Evolutionary conservation across 345 rosid species (phyloP), one percentile per base, ranked within the genome.

Genomic region (Bretschneidera sinensis): DNA sequence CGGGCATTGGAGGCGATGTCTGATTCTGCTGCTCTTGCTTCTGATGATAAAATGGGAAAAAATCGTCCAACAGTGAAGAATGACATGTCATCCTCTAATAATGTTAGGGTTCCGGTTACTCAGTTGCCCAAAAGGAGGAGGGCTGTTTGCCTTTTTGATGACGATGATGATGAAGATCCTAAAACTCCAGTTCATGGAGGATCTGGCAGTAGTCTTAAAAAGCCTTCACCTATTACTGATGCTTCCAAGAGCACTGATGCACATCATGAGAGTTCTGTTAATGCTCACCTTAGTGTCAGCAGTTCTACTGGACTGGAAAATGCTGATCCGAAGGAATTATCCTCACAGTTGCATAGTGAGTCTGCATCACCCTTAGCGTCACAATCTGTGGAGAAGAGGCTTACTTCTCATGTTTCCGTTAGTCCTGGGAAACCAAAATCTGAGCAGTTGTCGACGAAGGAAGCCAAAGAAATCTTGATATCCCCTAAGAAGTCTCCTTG

Each of bases 131-230:
- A 79, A 79, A 85, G 83, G 65, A 81, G 94, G 53, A 84, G 96
- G 78, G 86, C 79, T 31, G 90, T 87, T 72, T 70, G 89, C 76
- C 77, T 89, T 25, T 76, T 56, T 48, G 92, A 81, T 39, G n/a
- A n/a, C n/a, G n/a, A n/a, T n/a, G 85, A 83, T 57, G 89, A 82
- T 28, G 85, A 77, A 57, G 71, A 76, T 57, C 87, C 87, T 17
- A 88, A 85, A 78, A 92, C 97, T 79, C 97, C 98, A 43, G 78
- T 89, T 73, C 87, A 87, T 66, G 87, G 83, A 64, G 85, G 74
- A 64, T 63, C 77, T 63, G 63, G 60, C 20, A 71, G 58, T 70
- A 78, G 57, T 73, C 64, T 55, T 48, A 79, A 61, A 61, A 74
- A 55, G 33, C 61, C 79, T 48, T 24, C 64, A 21, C 60, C 69